Percentiles rank a stretch among this genome's conserved stretches.
Conservation (phyloP, 2,329 filamentous ascomycete genomes). For the Trichoderma sp. region DNA sequence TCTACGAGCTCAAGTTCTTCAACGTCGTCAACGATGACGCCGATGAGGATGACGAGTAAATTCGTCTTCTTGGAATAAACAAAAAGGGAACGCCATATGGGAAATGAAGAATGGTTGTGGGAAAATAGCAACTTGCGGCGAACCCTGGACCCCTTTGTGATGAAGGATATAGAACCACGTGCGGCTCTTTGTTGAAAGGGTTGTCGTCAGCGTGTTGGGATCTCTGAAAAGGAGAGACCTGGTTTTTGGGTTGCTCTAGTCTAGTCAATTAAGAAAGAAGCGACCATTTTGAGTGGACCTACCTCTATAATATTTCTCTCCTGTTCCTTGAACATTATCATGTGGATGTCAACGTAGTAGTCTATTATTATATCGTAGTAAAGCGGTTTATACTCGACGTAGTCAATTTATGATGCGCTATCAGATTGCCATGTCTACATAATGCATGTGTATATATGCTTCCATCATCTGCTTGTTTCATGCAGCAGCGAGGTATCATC, state of each 20-base stretch:
- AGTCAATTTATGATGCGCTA: neutral
- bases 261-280: slow-evolving; percentile 29
- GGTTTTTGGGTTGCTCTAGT: neutral
- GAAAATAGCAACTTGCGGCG: neutral
- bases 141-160: neutral
- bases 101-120: neutral
- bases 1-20: slow-evolving; percentile 99
- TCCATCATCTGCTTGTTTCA: neutral
- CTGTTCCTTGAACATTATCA: neutral
- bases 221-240: neutral
- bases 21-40: slow-evolving; percentile 99
- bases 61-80: slow-evolving; percentile 7
- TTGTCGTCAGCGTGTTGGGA: slow-evolving; percentile 5
- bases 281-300: slow-evolving; percentile 31
- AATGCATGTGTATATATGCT: neutral
- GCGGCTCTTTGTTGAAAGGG: neutral
- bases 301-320: neutral
- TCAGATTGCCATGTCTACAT: neutral
- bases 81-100: neutral
- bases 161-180: neutral
- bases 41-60: slow-evolving; percentile 98
- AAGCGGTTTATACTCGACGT: neutral
- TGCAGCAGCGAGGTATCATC: neutral
- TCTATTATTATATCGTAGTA: neutral
- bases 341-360: neutral